Base-by-base conservation (phyloP, 2,329 filamentous ascomycete species). In the Ceratocystiopsis sp. region DNA sequence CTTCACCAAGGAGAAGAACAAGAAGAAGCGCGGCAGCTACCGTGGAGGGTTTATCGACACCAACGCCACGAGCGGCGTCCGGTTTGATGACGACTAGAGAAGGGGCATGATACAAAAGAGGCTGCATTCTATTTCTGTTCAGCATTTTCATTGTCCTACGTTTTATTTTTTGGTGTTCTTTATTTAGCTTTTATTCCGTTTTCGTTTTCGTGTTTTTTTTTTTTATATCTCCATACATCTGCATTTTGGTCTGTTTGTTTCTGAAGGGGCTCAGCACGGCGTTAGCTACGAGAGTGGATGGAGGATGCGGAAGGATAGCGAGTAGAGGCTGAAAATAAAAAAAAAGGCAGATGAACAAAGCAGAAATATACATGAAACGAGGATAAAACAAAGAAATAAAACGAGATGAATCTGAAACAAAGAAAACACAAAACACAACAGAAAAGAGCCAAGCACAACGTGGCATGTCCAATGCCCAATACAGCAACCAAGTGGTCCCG, bases 1-100 rank as follows among this genome's bases (percentile, higher is more conserved):
- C 4, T 98, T 98, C 64, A 96, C 89, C 47, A 98, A 98, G 69
- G 91, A 96, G 68, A 98, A 98, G 78, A 98, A 98, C 66, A 98
- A 98, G 71, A 91, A 86, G 73, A 87, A 86, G 71, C 72, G 78
- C 53, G 91, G 91, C 41, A 84, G 80, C 51, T 98, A 94, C 69
- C 78, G 82, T 40, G 91, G 91, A 38, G 91, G 91, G 8, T 63
- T 72, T 42, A 93, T 98, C 54, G 87, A 98, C 58, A 82, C 89
- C 42, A 64, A 71, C 14, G 77, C 79, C 17, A 80, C 81, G 50
- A 87, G 89, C 63, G 81, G 84, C 46, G 82, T 94, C 66, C 95
- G 93, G 66, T 98, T 98, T 61, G 86, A 29, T 61, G 86, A 29
- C 25, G 48, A 51, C 36, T 50, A 42, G 33, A 21, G 13, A 3